A percentile compares a stretch with the other conserved stretches of the same genome.
phyloP scores from a whole-genome alignment of 1,284 basidiomycete genomes.

The Takashimella tepidaria region DNA sequence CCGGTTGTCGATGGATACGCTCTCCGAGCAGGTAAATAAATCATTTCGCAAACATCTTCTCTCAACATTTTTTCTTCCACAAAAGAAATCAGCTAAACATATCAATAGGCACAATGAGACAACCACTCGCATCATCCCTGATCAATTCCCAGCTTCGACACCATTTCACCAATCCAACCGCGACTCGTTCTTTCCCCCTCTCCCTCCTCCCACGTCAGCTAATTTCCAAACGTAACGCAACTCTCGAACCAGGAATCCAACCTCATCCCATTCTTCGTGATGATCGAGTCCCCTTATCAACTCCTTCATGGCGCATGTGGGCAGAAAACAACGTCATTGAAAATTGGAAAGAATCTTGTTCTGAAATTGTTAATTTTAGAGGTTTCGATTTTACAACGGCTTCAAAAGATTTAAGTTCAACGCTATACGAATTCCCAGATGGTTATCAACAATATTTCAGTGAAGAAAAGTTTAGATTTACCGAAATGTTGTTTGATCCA shows the following conservation, averaged over 20 bases:
- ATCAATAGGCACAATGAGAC: conserved; percentile 46
- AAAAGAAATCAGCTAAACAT: background rate
- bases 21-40: conserved; percentile 82
- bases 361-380: conserved; percentile 56
- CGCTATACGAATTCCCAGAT: conserved; percentile 86
- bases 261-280: conserved; percentile 66
- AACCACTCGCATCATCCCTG: conserved; percentile 44
- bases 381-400: conserved; percentile 39
- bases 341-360: conserved; percentile 86
- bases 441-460: conserved; percentile 86
- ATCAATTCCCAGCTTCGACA: conserved; percentile 43
- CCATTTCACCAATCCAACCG: conserved; percentile 33
- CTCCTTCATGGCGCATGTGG: conserved; percentile 73
- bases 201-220: conserved; percentile 69
- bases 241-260: conserved; percentile 59
- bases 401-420: conserved; percentile 29
- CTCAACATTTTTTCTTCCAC: background rate
- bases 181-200: conserved; percentile 32
- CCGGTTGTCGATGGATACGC: conserved; percentile 98
- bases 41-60: background rate
- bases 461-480: conserved; percentile 71
- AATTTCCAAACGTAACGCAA: conserved; percentile 64
- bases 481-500: conserved; percentile 86
- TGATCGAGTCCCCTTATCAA: conserved; percentile 67
- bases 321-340: conserved; percentile 82